These are phyloP conservation scores for Cyclospora cayetanensis DNA, from an alignment of 169 alveolate species.

Conservation along the genomic window DNA sequence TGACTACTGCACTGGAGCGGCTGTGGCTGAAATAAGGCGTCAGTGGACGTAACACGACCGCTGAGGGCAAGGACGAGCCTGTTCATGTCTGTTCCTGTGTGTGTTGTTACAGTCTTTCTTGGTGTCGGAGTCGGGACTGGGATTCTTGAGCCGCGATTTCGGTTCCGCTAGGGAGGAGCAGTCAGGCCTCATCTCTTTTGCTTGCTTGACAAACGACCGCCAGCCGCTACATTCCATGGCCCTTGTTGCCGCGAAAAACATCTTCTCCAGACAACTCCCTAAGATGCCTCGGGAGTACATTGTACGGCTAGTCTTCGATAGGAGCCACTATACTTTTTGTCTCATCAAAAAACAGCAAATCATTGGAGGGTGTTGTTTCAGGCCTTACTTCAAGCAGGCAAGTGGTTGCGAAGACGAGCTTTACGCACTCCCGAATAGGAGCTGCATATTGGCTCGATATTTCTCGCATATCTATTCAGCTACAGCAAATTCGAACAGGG, in stretches of 20 bases:
- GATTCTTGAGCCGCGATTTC: slow-evolving; percentile 89
- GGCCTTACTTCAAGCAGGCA: slow-evolving; percentile 88
- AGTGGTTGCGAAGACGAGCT: not conserved
- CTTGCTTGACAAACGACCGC: slow-evolving; percentile 92
- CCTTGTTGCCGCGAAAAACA: slow-evolving; percentile 92
- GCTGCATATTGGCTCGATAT: too few relatives aligned
- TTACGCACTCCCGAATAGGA: too few relatives aligned
- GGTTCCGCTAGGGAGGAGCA: slow-evolving; percentile 94
- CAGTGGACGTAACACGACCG: not conserved
- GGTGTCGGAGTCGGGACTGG: slow-evolving; percentile 87
- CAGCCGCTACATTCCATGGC: slow-evolving; percentile 88
- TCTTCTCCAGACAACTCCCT: slow-evolving; percentile 96
- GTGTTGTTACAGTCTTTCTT: slow-evolving; percentile 5
- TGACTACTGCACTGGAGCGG: not conserved
- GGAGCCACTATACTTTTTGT: slow-evolving; percentile 96
- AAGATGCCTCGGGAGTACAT: slow-evolving; percentile 99
- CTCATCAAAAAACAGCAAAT: slow-evolving; percentile 90
- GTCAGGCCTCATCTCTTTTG: slow-evolving; percentile 88
- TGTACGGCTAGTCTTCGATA: slow-evolving; percentile 95
- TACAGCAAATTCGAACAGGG: too few relatives aligned
- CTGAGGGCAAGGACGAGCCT: too few relatives aligned
- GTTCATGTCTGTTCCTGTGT: not conserved
- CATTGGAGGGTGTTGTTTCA: slow-evolving; percentile 97
- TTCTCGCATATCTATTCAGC: too few relatives aligned
- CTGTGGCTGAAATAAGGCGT: not conserved